Conservation (phyloP, 192 early-diverging fungal genomes). For the Rhizophagus sp. region DNA sequence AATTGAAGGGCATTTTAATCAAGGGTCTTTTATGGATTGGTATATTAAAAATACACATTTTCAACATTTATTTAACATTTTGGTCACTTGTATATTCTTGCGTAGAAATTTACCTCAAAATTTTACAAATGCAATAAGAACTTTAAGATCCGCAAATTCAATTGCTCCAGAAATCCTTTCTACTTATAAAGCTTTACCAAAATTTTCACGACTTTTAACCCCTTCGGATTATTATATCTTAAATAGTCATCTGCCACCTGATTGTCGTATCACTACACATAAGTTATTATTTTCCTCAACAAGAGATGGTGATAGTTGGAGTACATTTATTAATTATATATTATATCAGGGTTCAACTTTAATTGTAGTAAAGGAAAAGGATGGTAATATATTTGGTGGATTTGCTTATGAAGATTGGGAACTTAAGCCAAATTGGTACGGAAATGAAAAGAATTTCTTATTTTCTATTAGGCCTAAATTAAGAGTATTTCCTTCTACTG, state of each 20-base stretch:
- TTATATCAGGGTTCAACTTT: constrained; percentile 50
- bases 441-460: constrained; percentile 59
- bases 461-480: constrained; percentile 43
- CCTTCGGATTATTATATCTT: not conserved
- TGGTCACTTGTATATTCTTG: not conserved
- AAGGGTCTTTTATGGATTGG: constrained; percentile 9
- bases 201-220: constrained; percentile 20
- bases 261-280: constrained; percentile 34
- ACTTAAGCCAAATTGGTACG: constrained; percentile 31
- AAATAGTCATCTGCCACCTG: too few relatives aligned
- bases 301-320: constrained; percentile 33
- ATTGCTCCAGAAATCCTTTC: not conserved
- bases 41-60: constrained; percentile 17
- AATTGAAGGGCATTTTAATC: not conserved
- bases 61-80: constrained; percentile 9
- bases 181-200: not conserved
- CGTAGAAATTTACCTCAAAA: too few relatives aligned
- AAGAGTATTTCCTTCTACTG: constrained; percentile 37
- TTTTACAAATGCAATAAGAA: not conserved
- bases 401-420: constrained; percentile 40
- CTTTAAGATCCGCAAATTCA: not conserved
- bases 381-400: constrained; percentile 64
- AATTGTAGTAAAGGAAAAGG: constrained; percentile 50
- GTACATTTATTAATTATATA: constrained; percentile 41
- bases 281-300: constrained; percentile 49